Conservation (phyloP, 139 green algal genomes). For the Gonium pectorale region DNA sequence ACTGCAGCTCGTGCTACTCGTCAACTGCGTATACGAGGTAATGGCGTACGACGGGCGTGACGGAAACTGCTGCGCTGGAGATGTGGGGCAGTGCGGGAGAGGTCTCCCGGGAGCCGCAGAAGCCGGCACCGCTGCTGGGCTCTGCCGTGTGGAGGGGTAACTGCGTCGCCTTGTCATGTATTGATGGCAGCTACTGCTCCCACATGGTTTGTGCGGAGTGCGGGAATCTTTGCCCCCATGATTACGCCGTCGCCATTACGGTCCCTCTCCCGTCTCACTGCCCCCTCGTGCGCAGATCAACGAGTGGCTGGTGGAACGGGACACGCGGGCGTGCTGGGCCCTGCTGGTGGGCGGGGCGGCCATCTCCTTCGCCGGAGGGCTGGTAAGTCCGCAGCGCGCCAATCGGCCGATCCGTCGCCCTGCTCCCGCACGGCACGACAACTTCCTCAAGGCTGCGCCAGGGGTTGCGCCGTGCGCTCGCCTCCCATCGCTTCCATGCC, state of each 20-base stretch:
- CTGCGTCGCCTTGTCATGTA: too few relatives aligned
- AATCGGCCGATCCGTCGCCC: neutral
- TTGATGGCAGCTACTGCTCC: too few relatives aligned
- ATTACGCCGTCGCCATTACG: neutral
- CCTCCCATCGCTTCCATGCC: too few relatives aligned
- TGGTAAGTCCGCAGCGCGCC: conserved; percentile 48
- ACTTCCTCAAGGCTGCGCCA: too few relatives aligned
- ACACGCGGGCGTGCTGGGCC: conserved; percentile 49
- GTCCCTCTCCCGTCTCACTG: neutral
- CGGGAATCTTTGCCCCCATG: too few relatives aligned
- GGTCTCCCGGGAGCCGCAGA: too few relatives aligned
- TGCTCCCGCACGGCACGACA: neutral
- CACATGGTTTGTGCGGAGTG: too few relatives aligned
- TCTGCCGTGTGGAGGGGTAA: too few relatives aligned
- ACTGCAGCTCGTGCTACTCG: conserved; percentile 83
- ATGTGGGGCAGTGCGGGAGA: neutral
- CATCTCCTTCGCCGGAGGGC: conserved; percentile 53
- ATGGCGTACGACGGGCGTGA: too few relatives aligned
- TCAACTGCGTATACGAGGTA: conserved; percentile 80
- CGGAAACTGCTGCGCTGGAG: too few relatives aligned
- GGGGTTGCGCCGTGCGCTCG: too few relatives aligned
- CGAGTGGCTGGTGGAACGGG: conserved; percentile 67
- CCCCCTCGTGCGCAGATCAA: conserved; percentile 46
- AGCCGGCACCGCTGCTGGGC: too few relatives aligned
- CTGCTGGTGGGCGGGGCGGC: conserved; percentile 59